Evolutionary conservation across 176 grass and related monocot species (phyloP).

Genomic region (Zoysia japonica): DNA sequence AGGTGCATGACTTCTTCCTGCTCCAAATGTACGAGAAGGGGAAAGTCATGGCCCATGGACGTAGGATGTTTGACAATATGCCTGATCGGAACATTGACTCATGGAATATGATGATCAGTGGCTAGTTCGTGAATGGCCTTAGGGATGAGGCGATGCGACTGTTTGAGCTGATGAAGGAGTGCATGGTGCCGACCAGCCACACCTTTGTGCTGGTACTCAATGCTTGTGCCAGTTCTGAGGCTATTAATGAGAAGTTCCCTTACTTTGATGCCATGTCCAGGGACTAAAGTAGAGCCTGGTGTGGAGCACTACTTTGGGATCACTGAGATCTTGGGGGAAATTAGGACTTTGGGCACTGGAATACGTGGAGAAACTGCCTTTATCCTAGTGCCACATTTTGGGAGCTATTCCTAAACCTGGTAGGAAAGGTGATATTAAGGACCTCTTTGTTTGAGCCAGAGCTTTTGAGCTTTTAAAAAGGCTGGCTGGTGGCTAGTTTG

Average conservation of each 20-base stretch:
- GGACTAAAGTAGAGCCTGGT: slow-evolving; percentile 56
- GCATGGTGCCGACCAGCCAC: slow-evolving; percentile 38
- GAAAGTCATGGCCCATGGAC: slow-evolving; percentile 57
- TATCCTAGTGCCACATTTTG: slow-evolving; percentile 63
- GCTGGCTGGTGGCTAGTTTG: too few relatives aligned
- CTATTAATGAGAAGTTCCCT: slow-evolving; percentile 75
- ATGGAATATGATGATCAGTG: slow-evolving; percentile 80
- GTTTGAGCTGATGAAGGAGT: slow-evolving; percentile 68
- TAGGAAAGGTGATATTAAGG: slow-evolving; percentile 69
- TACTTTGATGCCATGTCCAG: slow-evolving; percentile 75
- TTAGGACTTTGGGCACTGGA: slow-evolving; percentile 77
- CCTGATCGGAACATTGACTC: slow-evolving; percentile 74
- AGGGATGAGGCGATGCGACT: slow-evolving; percentile 67
- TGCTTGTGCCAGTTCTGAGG: slow-evolving; percentile 77
- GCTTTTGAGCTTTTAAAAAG: too few relatives aligned
- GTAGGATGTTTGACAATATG: slow-evolving; percentile 83
- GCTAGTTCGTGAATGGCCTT: slow-evolving; percentile 60
- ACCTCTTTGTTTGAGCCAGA: too few relatives aligned
- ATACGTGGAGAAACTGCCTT: slow-evolving; percentile 76
- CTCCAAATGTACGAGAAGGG: slow-evolving; percentile 70
- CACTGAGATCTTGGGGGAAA: slow-evolving; percentile 72
- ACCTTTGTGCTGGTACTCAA: slow-evolving; percentile 63
- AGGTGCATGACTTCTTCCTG: slow-evolving; percentile 83
- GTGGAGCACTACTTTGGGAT: slow-evolving; percentile 72
- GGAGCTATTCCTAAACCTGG: slow-evolving; percentile 67